Percentiles rank a stretch among this genome's conserved stretches.
phyloP scores from a whole-genome alignment of 108 stramenopile genomes.

The Stephanodiscus minutulus region DNA sequence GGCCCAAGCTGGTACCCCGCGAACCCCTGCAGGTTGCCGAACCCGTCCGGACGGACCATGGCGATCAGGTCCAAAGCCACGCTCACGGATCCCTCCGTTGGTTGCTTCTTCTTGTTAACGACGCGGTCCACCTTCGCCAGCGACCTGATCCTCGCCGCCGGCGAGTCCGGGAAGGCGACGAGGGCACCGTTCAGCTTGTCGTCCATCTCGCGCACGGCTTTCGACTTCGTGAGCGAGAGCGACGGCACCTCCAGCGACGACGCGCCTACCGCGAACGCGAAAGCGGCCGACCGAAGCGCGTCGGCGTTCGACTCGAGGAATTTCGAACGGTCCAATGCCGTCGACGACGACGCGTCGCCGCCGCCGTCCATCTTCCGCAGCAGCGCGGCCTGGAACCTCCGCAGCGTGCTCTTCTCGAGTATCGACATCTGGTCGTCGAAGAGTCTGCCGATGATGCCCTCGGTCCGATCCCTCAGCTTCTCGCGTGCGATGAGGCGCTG shows the following conservation, averaged over 20 bases:
- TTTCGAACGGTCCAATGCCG: not conserved
- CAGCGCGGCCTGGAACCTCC: conserved; percentile 62
- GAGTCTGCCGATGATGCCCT: conserved; percentile 55
- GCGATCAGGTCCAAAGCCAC: conserved; percentile 79
- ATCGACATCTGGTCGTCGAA: conserved; percentile 67
- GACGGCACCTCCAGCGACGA: conserved; percentile 71
- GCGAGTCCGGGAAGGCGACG: conserved; percentile 68
- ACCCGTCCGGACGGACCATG: conserved; percentile 89
- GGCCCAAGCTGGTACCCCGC: conserved; percentile 81
- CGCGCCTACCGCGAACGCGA: conserved; percentile 59
- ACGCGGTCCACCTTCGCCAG: conserved; percentile 59
- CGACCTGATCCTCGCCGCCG: conserved; percentile 75
- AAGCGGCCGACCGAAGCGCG: conserved; percentile 63
- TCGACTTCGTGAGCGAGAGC: conserved; percentile 68
- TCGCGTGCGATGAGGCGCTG: conserved; percentile 65
- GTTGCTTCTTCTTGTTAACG: conserved; percentile 72
- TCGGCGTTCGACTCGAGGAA: conserved; percentile 65
- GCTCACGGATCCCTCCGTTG: conserved; percentile 62
- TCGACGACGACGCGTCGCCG: conserved; percentile 31
- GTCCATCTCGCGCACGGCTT: conserved; percentile 67
- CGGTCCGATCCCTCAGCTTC: conserved; percentile 67
- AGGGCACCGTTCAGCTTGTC: conserved; percentile 67
- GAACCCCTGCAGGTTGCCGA: conserved; percentile 88
- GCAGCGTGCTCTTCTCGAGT: conserved; percentile 57
- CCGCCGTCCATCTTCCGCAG: conserved; percentile 54